Base-by-base conservation (phyloP, 1,284 basidiomycete species). In the Sporisorium exsertum region DNA sequence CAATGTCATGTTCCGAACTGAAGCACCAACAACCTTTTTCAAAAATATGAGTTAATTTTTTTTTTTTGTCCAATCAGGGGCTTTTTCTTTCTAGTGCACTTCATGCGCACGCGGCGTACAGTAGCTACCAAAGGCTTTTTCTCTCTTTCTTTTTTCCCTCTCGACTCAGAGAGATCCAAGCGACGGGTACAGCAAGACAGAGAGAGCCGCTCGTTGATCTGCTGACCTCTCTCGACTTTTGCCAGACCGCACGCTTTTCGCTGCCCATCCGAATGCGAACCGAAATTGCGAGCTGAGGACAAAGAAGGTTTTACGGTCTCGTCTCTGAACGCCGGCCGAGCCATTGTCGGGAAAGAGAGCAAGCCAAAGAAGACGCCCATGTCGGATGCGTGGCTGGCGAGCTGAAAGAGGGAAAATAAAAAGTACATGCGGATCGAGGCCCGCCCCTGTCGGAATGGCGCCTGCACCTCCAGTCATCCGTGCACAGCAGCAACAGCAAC, bases 191-290 rank as follows among this genome's bases (percentile, higher is more conserved):
- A 24, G 5, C 6, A 24, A 12, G 5, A 24, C 13, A 64, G 24
- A 32, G 29, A 32, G 5, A 32, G 29, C 29, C n/a, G n/a, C n/a
- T n/a, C n/a, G 29, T 5, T 47, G 45, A 27, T 26, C 24, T 47
- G 45, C 45, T 47, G 45, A 47, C 45, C 45, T 47, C 45, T 22
- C 1, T n/a, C n/a, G n/a, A n/a, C n/a, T n/a, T n/a, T n/a, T n/a
- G n/a, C n/a, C n/a, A n/a, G n/a, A n/a, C n/a, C n/a, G n/a, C n/a
- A n/a, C n/a, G n/a, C n/a, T n/a, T n/a, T n/a, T 47, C 24, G 45
- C 16, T 18, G 24, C 45, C 13, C 45, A 27, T 27, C 45, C 45
- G 45, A 47, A 27, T 5, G 13, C 16, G 24, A 10, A 47, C 45
- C 45, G n/a, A n/a, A n/a, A n/a, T n/a, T n/a, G n/a, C n/a, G n/a